phyloP scores from a whole-genome alignment of 306 rosid genomes.

The Hylodesmum podocarpum region DNA sequence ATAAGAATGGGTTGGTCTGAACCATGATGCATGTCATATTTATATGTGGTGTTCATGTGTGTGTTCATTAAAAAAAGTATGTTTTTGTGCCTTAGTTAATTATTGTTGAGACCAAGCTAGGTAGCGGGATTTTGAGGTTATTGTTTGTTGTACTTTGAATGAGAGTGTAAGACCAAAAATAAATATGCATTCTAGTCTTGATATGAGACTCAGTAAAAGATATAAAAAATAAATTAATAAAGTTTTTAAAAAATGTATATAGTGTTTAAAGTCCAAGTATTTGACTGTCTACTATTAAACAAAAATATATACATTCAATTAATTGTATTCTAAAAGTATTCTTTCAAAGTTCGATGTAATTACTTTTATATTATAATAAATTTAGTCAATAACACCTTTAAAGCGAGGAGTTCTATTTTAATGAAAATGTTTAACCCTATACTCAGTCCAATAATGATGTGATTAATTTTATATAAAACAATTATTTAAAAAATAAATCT shows the following conservation, averaged over 20 bases:
- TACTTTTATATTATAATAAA: too few species aligned
- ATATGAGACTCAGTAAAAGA: not conserved
- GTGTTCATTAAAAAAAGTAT: not conserved
- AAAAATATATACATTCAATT: not conserved
- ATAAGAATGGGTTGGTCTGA: not conserved
- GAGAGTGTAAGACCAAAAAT: not conserved
- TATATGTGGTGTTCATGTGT: not conserved
- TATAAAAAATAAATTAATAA: not conserved
- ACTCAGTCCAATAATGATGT: too few species aligned
- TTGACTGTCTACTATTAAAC: not conserved
- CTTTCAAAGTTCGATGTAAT: not conserved
- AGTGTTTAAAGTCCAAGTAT: not conserved
- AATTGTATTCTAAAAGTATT: not conserved
- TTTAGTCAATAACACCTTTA: too few species aligned
- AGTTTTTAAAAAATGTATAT: not conserved
- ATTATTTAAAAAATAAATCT: too few species aligned
- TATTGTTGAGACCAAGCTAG: not conserved
- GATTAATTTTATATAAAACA: too few species aligned
- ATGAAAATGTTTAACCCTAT: too few species aligned
- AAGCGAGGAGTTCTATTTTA: too few species aligned
- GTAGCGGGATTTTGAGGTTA: conserved; percentile 27
- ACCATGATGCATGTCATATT: not conserved
- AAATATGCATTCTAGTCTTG: not conserved
- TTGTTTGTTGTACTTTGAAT: conserved; percentile 2
- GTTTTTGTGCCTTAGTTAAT: not conserved